Base-by-base conservation (phyloP, 345 rosid genomes). In the Turnera subulata region DNA sequence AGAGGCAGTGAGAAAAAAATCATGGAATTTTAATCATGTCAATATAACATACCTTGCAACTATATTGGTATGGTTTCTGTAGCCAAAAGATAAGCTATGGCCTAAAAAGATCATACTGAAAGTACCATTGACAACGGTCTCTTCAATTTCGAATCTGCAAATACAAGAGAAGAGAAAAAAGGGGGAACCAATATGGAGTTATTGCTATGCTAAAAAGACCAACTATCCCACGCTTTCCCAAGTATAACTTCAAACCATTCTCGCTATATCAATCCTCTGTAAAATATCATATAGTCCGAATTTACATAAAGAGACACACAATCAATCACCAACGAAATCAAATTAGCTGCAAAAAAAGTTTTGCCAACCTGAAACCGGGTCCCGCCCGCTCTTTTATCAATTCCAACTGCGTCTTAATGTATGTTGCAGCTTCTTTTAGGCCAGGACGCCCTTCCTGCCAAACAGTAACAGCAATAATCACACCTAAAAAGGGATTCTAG, bases 21-120 rank as follows among this genome's bases (percentile, higher is more conserved):
- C 21, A 12, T 19, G 11, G 33, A 37, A 47, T 8, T 48, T 18
- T 8, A 20, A 17, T 14, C 11, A 24, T 33, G 25, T 37, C 33
- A 22, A 17, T 20, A 13, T 14, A 20, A 20, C 32, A 40, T 78
- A 93, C 97, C 97, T 89, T 88, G 85, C 79, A 45, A 85, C 64
- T 38, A 93, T 70, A 76, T 93, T 93, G 8, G 88, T 82, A 56
- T 89, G 97, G 74, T 93, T 87, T 76, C 97, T 85, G 76, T 93
- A 93, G 12, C 82, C 90, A 20, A 89, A 66, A 2, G 99, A 85
- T 56, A 93, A 89, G 59, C 87, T 85, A 68, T 81, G 78, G 58
- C 96, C 90, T 56, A 93, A 69, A 73, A 93, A 89, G 67, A 85
- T 52, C 99, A 89, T 93, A 76, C 74, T 89, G 79, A 93, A 93